Evolutionary conservation across 2,329 filamentous ascomycete species (phyloP), one percentile per base, ranked within the genome.

Genomic region (Endothia cerciana): DNA sequence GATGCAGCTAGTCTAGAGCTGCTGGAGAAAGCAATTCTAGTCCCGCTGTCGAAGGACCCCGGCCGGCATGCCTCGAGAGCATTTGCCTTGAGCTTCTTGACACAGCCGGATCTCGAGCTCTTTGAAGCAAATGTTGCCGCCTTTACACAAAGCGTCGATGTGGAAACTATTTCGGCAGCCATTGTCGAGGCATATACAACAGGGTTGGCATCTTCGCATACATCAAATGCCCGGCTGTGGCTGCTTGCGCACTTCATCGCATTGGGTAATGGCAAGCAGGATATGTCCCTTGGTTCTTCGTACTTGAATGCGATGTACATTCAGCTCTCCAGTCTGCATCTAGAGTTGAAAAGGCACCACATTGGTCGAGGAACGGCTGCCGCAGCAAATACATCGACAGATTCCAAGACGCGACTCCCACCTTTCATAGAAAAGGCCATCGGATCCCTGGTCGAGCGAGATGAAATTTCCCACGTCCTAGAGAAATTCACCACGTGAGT

Each of bases 381-480:
- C 49, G 62, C 69, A 43, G 65, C 66, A 30, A 69, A 72, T n/a
- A 61, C 59, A 38, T 67, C 68, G 17, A 70, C 71, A 19, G 73
- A 73, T 15, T 58, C 69, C n/a, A 73, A 73, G 58, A 72, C 71
- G 49, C 74, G 68, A 11, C 71, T 88, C 19, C 77, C 84, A 69
- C 71, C 81, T 0, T 91, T 93, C 72, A 77, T 96, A 15, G 83
- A 84, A 57, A 80, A 84, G 0, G 87, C 93, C 71, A 79, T 97
- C 2, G 77, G 85, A 19, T 91, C 89, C 11, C 79, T 97, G 8
- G 87, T 96, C 40, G 89, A 93, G 68, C 87, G 92, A 74, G 84
- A 89, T 53, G 91, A 90, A 47, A 91, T 97, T 63, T 87, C 89
- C 0, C 83, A 83, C 30, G 79, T 90, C 8, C 77, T 92, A 10